These are phyloP conservation scores for Acrocalymma vagum DNA, from an alignment of 2,329 filamentous ascomycete genomes.

Conservation along the genomic window DNA sequence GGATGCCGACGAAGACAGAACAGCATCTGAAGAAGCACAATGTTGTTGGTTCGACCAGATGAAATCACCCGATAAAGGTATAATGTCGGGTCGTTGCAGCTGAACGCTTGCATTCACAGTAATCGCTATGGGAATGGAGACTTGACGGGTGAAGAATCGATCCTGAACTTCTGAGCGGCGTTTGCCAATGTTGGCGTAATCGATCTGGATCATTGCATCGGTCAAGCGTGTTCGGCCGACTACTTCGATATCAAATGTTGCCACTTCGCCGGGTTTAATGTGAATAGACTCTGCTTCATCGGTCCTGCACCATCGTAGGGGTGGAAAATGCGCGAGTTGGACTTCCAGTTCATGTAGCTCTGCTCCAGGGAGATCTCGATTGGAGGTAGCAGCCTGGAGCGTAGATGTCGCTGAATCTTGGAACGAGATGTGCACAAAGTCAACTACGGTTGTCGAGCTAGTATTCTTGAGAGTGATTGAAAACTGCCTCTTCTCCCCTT, in stretches of 20 bases:
- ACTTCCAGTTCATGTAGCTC: conserved; percentile 89
- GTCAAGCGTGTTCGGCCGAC: conserved; percentile 87
- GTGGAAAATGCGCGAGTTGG: conserved; percentile 76
- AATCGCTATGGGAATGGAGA: conserved; percentile 81
- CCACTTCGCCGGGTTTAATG: conserved; percentile 73
- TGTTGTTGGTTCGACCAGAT: conserved; percentile 64
- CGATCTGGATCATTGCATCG: conserved; percentile 79
- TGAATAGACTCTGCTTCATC: conserved; percentile 56
- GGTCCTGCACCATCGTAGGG: conserved; percentile 61
- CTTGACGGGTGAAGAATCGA: conserved; percentile 83
- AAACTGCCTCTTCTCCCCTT: conserved; percentile 84
- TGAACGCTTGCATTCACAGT: conserved; percentile 94
- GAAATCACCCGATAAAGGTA: conserved; percentile 75
- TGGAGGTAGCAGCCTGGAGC: conserved; percentile 76
- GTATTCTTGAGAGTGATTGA: conserved; percentile 82
- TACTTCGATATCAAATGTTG: conserved; percentile 83
- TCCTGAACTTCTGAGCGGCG: conserved; percentile 72
- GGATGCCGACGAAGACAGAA: conserved; percentile 3
- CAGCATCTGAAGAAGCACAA: background rate
- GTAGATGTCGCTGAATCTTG: conserved; percentile 85
- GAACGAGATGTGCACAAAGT: conserved; percentile 88
- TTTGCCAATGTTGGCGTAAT: conserved; percentile 84
- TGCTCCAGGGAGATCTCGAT: conserved; percentile 77
- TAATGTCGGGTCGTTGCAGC: conserved; percentile 78
- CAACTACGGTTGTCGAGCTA: conserved; percentile 74